Evolutionary conservation across 2,329 filamentous ascomycete genomes (phyloP), one percentile per base, ranked within the genome.

Genomic region (Colletotrichum gloeosporioides): DNA sequence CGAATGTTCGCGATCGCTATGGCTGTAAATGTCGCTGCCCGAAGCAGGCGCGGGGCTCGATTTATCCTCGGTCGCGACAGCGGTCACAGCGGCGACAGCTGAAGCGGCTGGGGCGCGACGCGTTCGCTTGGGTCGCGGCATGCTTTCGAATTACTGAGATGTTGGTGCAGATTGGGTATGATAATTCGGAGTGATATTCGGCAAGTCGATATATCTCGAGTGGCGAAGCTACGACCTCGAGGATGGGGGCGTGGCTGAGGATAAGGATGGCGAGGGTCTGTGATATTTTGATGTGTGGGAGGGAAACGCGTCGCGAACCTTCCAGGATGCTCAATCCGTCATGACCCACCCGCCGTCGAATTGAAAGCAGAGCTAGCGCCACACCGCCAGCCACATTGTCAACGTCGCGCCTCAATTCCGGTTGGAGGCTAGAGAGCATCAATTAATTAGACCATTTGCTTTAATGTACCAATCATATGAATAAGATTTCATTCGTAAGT

Each of bases 1-100:
- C 29, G 81, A 80, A 66, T 82, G 79, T 62, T 85, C 84, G 71
- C 82, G 81, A 66, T 85, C 84, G 77, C 84, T 84, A 59, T 83
- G 81, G 66, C 81, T 82, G 79, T 83, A 83, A 36, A 83, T 82
- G 59, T 85, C 83, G 70, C 81, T 84, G 59, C 75, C 77, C 10
- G 71, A 71, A 22, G 36, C 72, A 31, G 69, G 68, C 53, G 61
- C 69, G 53, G 64, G 70, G 57, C 49, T 69, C 66, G 44, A 78
- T 29, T 69, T 72, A 39, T 74, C 59, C 53, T 77, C 66, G 49
- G 34, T 72, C 34, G 66, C 71, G 61, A 71, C 65, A 44, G 73
- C 67, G 57, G 36, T 70, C 65, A 68, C 69, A 66, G 78, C 57
- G 13, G 71, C 71, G 10, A 66, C 75, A 27, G 75, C 80, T 34